A percentile compares a stretch with the other conserved stretches of the same genome.
phyloP scores from a whole-genome alignment of 129 eudicot genomes.

The Pittosporum tobira region DNA sequence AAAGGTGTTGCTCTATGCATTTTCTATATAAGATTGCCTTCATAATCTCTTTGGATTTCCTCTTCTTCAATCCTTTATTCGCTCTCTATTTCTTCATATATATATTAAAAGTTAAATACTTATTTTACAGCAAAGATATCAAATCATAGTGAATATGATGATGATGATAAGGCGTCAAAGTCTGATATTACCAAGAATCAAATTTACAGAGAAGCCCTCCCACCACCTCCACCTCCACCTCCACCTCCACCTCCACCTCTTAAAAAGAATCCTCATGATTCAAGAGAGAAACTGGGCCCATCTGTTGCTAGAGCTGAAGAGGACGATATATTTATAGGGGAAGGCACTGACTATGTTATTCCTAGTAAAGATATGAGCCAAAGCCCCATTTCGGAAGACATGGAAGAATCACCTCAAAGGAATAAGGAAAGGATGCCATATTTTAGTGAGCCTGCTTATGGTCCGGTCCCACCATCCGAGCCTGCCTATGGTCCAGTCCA shows the following conservation, averaged over 20 bases:
- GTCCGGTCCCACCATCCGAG: conserved; percentile 83
- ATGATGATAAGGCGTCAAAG: conserved; percentile 33
- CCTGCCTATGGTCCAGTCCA: conserved; percentile 89
- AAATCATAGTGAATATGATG: conserved; percentile 44
- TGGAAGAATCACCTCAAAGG: conserved; percentile 98
- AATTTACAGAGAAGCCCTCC: conserved; percentile 46
- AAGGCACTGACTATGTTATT: conserved; percentile 69
- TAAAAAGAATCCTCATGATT: conserved; percentile 33
- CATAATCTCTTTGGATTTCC: neutral
- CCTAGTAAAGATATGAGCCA: conserved; percentile 90
- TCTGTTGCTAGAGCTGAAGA: conserved; percentile 64
- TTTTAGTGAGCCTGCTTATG: conserved; percentile 69
- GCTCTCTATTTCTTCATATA: neutral
- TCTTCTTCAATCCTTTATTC: neutral
- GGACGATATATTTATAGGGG: conserved; percentile 96
- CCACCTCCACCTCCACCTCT: conserved; percentile 91
- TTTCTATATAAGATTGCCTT: conserved; percentile 2
- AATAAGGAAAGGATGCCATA: conserved; percentile 51
- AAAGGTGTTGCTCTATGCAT: conserved; percentile 45
- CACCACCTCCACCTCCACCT: conserved; percentile 94
- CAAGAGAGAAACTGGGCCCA: conserved; percentile 43
- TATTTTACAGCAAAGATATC: conserved; percentile 49
- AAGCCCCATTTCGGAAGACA: conserved; percentile 87
- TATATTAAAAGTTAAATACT: neutral
- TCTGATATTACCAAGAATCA: conserved; percentile 39